phyloP scores from a whole-genome alignment of 768 basidiomycete species.

The Asterophora parasitica region DNA sequence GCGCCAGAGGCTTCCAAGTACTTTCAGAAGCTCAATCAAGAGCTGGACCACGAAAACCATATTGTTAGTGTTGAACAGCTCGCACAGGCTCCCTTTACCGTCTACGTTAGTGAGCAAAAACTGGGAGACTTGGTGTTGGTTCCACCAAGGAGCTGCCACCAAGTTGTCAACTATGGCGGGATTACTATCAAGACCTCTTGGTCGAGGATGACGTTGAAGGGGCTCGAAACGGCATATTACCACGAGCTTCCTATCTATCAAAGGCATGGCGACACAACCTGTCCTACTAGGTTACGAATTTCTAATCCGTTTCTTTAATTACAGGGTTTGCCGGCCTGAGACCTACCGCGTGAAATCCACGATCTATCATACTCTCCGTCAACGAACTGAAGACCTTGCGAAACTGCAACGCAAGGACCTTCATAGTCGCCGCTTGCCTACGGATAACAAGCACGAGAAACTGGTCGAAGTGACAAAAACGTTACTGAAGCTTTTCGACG shows the following conservation, averaged over 20 bases:
- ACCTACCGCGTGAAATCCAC: slow-evolving; percentile 71
- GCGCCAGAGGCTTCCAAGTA: slow-evolving; percentile 52
- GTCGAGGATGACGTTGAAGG: slow-evolving; percentile 76
- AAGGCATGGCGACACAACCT: slow-evolving; percentile 41
- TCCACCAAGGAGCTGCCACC: slow-evolving; percentile 77
- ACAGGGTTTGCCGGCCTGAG: slow-evolving; percentile 76
- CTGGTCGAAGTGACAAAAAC: slow-evolving; percentile 24
- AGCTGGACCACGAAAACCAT: slow-evolving; percentile 73
- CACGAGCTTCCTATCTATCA: slow-evolving; percentile 78
- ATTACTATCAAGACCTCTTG: slow-evolving; percentile 81
- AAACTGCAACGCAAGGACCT: slow-evolving; percentile 6
- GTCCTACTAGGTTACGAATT: neutral
- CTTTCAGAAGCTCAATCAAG: slow-evolving; percentile 51
- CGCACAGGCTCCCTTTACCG: slow-evolving; percentile 56
- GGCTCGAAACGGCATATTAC: slow-evolving; percentile 54
- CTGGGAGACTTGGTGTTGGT: slow-evolving; percentile 78
- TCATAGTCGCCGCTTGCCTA: slow-evolving; percentile 2
- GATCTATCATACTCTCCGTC: slow-evolving; percentile 49
- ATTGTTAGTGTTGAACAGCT: slow-evolving; percentile 61
- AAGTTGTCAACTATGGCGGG: slow-evolving; percentile 78
- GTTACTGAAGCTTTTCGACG: slow-evolving; percentile 45
- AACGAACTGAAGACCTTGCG: slow-evolving; percentile 24
- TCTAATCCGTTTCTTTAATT: neutral
- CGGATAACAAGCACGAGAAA: neutral
- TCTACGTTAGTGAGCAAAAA: slow-evolving; percentile 70